A percentile compares a stretch with the other conserved stretches of the same genome.
These are phyloP conservation scores for Colletotrichum filicis DNA, from an alignment of 2,329 filamentous ascomycete species.

Conservation along the genomic window DNA sequence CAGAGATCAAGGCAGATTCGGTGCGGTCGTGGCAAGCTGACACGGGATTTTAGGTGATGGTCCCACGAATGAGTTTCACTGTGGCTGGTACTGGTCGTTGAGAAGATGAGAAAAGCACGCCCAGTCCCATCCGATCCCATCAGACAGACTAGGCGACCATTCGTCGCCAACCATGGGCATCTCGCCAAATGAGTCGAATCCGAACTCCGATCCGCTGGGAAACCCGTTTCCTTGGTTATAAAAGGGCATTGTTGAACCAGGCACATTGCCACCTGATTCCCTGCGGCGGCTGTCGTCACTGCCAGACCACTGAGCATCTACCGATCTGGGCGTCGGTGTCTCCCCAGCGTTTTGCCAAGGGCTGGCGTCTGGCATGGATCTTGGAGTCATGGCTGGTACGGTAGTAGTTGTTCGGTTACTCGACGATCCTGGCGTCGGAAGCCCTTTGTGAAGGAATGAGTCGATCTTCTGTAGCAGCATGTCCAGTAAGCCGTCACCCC, in stretches of 20 bases:
- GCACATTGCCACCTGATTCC: background rate
- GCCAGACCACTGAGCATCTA: background rate
- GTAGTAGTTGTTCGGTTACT: background rate
- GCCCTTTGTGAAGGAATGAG: background rate
- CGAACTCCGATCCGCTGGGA: background rate
- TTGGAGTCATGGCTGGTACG: background rate
- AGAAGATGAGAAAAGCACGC: conserved; percentile 22
- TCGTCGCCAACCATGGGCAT: conserved; percentile 7
- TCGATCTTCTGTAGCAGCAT: conserved; percentile 23
- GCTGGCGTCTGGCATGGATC: background rate
- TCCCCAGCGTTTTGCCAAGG: background rate
- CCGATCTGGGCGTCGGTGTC: background rate
- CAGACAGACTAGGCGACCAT: conserved; percentile 23
- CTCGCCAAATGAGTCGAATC: background rate
- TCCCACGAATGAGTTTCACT: background rate
- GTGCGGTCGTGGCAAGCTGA: background rate
- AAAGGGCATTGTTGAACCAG: background rate
- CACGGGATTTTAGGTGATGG: background rate
- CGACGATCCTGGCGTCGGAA: background rate
- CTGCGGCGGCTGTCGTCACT: background rate
- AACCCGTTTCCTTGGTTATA: background rate
- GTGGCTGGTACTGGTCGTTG: background rate
- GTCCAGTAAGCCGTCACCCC: background rate
- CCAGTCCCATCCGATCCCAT: conserved; percentile 28
- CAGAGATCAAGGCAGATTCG: background rate